Evolutionary conservation across 441 rosid genomes (phyloP).

Genomic region (Erodium texanum): DNA sequence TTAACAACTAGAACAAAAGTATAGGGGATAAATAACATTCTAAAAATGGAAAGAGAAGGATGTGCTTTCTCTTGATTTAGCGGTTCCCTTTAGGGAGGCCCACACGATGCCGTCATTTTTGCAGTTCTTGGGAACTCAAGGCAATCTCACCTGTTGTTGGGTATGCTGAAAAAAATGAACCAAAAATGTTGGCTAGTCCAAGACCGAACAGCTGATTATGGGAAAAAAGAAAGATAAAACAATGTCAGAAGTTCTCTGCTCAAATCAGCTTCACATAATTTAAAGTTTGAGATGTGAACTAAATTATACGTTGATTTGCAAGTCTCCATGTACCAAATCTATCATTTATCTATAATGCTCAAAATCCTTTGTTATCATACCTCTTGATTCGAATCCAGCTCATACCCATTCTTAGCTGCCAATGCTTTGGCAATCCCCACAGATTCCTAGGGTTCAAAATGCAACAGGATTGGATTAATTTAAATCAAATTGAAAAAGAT

Average conservation of each 20-base stretch:
- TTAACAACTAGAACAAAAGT: not conserved
- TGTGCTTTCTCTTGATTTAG: too few species aligned
- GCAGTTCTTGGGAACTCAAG: slow-evolving; percentile 12
- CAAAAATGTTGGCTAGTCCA: slow-evolving; percentile 75
- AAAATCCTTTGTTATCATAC: slow-evolving; percentile 27
- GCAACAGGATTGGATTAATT: slow-evolving; percentile 11
- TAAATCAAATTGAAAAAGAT: slow-evolving; percentile 11
- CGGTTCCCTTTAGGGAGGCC: too few species aligned
- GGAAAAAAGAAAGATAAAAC: slow-evolving; percentile 11
- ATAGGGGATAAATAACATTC: slow-evolving; percentile 6
- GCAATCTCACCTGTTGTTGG: slow-evolving; percentile 70
- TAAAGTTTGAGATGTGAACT: not conserved
- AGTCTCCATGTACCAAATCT: not conserved
- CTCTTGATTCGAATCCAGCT: slow-evolving; percentile 90
- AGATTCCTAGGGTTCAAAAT: slow-evolving; percentile 57
- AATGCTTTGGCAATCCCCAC: slow-evolving; percentile 95
- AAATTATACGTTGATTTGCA: not conserved
- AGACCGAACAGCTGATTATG: slow-evolving; percentile 73
- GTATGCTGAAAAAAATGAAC: slow-evolving; percentile 77
- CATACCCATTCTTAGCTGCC: slow-evolving; percentile 89
- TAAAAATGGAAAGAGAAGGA: not conserved
- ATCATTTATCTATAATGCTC: too few species aligned
- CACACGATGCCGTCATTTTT: not conserved
- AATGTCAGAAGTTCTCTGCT: slow-evolving; percentile 5
- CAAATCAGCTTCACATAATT: not conserved